phyloP scores from a whole-genome alignment of 164 flowering plant genomes.

The Taxillus chinensis region DNA sequence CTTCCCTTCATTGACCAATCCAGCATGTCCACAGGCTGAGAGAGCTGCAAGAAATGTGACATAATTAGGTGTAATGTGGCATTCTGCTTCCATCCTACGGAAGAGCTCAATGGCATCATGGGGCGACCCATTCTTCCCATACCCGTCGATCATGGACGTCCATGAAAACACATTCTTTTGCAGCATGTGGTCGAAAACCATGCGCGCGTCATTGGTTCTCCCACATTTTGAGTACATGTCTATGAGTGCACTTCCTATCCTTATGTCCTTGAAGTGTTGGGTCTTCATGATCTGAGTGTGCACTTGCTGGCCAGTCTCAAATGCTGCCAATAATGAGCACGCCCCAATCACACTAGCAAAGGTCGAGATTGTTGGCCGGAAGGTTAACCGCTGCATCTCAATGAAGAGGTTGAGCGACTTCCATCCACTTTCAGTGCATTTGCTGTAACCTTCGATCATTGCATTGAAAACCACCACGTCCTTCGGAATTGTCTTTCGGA shows the following conservation, averaged over 20 bases:
- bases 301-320: conserved; percentile 67
- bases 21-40: conserved; percentile 92
- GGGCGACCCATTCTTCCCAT: conserved; percentile 79
- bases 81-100: conserved; percentile 28
- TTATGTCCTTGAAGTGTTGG: conserved; percentile 27
- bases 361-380: conserved; percentile 61
- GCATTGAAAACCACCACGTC: conserved; percentile 86
- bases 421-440: conserved; percentile 42
- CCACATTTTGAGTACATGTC: conserved; percentile 95
- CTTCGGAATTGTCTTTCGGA: conserved; percentile 35
- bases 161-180: conserved; percentile 72
- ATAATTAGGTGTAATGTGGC: conserved; percentile 44
- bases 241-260: conserved; percentile 74
- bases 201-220: conserved; percentile 52
- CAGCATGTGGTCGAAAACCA: conserved; percentile 57
- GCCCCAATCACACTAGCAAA: conserved; percentile 84
- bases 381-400: conserved; percentile 49
- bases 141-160: conserved; percentile 98
- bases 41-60: conserved; percentile 80
- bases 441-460: conserved; percentile 92
- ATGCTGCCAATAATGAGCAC: conserved; percentile 53
- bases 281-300: conserved; percentile 63
- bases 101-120: conserved; percentile 59
- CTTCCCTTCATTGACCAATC: conserved; percentile 52
- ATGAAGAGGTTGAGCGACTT: conserved; percentile 49